Conservation (phyloP, 2,329 filamentous ascomycete species). For the Colletotrichum eleusines region DNA sequence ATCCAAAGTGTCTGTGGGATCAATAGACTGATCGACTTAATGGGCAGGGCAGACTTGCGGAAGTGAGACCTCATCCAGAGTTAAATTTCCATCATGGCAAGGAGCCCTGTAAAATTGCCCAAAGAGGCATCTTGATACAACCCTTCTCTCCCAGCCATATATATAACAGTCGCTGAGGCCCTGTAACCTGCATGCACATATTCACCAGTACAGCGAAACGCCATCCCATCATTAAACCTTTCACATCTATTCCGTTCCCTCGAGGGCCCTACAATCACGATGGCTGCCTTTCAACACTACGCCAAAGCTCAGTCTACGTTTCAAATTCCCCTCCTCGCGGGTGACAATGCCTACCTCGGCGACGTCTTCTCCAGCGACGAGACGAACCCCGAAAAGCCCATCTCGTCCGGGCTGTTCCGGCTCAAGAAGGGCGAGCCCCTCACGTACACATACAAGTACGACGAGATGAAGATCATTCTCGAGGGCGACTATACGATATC, state of each 20-base stretch:
- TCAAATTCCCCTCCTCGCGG: slow-evolving; percentile 74
- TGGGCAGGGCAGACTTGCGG: slow-evolving; percentile 12
- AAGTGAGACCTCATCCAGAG: slow-evolving; percentile 9
- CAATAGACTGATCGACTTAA: not conserved
- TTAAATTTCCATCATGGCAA: not conserved
- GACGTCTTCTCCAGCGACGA: slow-evolving; percentile 70
- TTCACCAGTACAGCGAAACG: not conserved
- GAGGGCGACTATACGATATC: slow-evolving; percentile 75
- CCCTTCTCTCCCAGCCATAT: not conserved
- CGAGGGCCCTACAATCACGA: slow-evolving; percentile 41
- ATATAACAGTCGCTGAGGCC: not conserved
- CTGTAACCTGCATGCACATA: not conserved
- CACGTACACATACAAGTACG: slow-evolving; percentile 76
- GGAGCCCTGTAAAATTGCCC: not conserved
- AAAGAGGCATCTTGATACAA: slow-evolving; percentile 4
- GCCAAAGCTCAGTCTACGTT: slow-evolving; percentile 69
- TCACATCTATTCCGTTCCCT: not conserved
- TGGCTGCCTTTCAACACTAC: slow-evolving; percentile 64
- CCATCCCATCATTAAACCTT: not conserved
- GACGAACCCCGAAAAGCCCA: slow-evolving; percentile 67
- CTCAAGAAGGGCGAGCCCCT: slow-evolving; percentile 76
- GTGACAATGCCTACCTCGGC: slow-evolving; percentile 76
- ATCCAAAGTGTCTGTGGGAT: slow-evolving; percentile 17
- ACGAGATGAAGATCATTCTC: slow-evolving; percentile 81
- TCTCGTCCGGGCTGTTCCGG: slow-evolving; percentile 74